A percentile compares a stretch with the other conserved stretches of the same genome.
Conservation (phyloP, 495 filamentous ascomycete genomes). For the Penicillium argentinense region DNA sequence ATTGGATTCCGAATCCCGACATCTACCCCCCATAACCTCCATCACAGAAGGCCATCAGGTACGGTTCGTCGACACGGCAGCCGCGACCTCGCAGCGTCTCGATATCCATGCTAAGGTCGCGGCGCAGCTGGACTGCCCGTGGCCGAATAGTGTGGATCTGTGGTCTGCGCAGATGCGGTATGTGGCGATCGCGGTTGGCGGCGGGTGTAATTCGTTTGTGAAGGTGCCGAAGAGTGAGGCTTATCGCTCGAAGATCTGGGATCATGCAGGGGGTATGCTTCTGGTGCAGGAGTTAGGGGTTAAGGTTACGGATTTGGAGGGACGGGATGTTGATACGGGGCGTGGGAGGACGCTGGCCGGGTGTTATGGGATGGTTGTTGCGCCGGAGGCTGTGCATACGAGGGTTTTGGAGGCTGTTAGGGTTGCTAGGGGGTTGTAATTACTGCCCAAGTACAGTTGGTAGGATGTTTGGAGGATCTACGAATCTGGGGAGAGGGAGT, state of each 20-base stretch:
- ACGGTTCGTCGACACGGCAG: constrained; percentile 48
- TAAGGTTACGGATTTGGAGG: constrained; percentile 60
- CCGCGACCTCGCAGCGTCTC: constrained; percentile 41
- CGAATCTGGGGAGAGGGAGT: no score
- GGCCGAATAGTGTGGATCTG: constrained; percentile 54
- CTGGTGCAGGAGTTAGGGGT: constrained; percentile 66
- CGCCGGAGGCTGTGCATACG: constrained; percentile 38
- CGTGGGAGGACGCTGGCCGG: constrained; percentile 38
- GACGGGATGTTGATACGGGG: constrained; percentile 41
- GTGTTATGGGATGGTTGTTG: constrained; percentile 47
- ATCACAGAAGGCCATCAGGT: constrained; percentile 37
- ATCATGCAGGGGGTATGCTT: constrained; percentile 69
- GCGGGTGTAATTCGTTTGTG: constrained; percentile 57
- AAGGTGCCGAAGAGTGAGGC: constrained; percentile 57
- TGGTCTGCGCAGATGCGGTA: constrained; percentile 67
- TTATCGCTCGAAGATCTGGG: constrained; percentile 66
- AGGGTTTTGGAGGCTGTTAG: constrained; percentile 38
- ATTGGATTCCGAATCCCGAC: constrained; percentile 34
- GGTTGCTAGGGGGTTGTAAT: constrained; percentile 10
- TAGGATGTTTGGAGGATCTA: no score
- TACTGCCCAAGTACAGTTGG: no score
- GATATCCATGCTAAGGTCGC: constrained; percentile 49
- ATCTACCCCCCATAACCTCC: constrained; percentile 30
- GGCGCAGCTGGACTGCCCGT: constrained; percentile 42
- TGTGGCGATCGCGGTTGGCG: constrained; percentile 56